These are phyloP conservation scores for Didymella arachidicola DNA, from an alignment of 2,329 filamentous ascomycete species.

Conservation along the genomic window DNA sequence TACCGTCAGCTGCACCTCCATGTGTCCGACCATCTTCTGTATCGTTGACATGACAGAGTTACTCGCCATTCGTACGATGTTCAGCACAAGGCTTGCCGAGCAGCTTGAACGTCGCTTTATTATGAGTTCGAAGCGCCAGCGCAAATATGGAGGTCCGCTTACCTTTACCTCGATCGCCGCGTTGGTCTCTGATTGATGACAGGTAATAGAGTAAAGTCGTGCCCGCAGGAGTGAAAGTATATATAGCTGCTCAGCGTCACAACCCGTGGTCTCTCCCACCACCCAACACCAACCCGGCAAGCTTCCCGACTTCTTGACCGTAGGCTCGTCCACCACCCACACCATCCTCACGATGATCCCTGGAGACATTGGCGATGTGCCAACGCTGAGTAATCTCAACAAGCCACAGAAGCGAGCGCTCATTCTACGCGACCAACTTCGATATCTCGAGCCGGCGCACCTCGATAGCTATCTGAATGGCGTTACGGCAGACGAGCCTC, in stretches of 20 bases:
- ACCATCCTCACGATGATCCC: constrained; percentile 1
- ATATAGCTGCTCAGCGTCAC: neutral
- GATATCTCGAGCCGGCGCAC: constrained; percentile 33
- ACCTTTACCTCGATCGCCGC: constrained; percentile 7
- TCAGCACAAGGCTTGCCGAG: neutral
- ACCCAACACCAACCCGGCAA: neutral
- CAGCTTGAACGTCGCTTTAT: neutral
- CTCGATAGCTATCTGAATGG: constrained; percentile 40
- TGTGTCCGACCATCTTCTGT: neutral
- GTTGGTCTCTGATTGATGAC: neutral
- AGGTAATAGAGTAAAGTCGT: constrained; percentile 5
- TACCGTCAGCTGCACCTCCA: neutral
- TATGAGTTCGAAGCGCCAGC: neutral
- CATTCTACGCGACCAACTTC: constrained; percentile 39
- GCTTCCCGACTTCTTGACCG: neutral
- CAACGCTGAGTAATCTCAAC: constrained; percentile 33
- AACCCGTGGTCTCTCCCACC: neutral
- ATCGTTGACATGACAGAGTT: no score
- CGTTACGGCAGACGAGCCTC: constrained; percentile 39
- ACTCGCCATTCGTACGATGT: no score
- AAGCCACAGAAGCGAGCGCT: constrained; percentile 40
- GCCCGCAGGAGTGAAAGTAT: neutral
- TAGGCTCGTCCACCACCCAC: neutral
- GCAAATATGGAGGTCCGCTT: neutral
- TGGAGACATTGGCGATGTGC: constrained; percentile 24